Conservation (phyloP, 2,329 filamentous ascomycete species). For the Parafenestella ontariensis region DNA sequence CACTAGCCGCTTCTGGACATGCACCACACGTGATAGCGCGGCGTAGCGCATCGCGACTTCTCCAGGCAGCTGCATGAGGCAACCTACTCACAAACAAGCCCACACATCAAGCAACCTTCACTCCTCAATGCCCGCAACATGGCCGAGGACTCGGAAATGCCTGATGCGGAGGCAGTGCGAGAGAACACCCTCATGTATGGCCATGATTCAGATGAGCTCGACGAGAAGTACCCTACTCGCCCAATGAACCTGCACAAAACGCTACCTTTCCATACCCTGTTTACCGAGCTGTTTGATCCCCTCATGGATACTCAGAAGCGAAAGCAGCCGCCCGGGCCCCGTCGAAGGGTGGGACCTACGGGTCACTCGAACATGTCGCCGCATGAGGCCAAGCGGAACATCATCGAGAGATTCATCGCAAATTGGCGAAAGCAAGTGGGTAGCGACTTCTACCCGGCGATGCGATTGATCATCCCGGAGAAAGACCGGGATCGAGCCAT, state of each 20-base stretch:
- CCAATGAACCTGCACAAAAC: constrained; percentile 83
- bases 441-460: constrained; percentile 88
- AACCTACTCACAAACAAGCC: constrained; percentile 6
- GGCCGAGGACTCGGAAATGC: constrained; percentile 45
- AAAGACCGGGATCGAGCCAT: constrained; percentile 91
- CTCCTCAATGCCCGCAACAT: constrained; percentile 30
- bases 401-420: constrained; percentile 85
- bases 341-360: constrained; percentile 67
- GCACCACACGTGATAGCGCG: constrained; percentile 23
- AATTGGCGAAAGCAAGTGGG: constrained; percentile 90
- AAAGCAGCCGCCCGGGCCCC: constrained; percentile 61
- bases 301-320: constrained; percentile 78
- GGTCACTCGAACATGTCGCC: constrained; percentile 68
- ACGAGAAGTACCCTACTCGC: constrained; percentile 73
- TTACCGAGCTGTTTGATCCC: constrained; percentile 80
- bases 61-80: constrained; percentile 13
- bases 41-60: constrained; percentile 13
- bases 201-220: constrained; percentile 54
- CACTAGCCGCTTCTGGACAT: constrained; percentile 10
- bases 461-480: constrained; percentile 89
- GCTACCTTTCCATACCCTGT: constrained; percentile 81
- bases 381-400: constrained; percentile 77
- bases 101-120: not conserved
- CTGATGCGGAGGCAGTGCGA: constrained; percentile 51
- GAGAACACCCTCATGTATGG: constrained; percentile 60